Evolutionary conservation across 345 rosid species (phyloP).

Genomic region (Corchorus olitorius): DNA sequence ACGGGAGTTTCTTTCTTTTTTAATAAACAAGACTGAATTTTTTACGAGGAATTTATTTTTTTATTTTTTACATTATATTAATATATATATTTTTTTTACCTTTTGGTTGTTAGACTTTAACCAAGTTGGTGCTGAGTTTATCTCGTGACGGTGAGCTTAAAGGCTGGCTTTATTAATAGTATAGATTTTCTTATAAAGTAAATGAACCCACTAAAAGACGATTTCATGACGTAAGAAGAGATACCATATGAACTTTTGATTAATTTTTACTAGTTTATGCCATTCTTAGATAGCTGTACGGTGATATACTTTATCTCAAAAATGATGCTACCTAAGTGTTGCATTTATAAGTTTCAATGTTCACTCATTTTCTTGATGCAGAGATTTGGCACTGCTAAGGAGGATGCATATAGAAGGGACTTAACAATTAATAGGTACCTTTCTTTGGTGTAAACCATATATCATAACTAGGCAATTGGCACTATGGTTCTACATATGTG

Average conservation of each 20-base stretch:
- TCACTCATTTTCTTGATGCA: conserved; percentile 31
- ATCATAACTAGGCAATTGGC: background rate
- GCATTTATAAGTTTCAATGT: conserved; percentile 2
- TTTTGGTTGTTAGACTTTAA: too few relatives aligned
- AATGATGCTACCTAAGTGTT: background rate
- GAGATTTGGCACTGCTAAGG: conserved; percentile 94
- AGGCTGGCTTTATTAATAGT: too few relatives aligned
- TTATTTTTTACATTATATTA: too few relatives aligned
- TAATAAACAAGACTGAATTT: too few relatives aligned
- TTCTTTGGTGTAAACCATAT: background rate
- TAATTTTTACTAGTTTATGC: too few relatives aligned
- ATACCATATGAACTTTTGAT: too few relatives aligned
- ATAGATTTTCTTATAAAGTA: background rate
- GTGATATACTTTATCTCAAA: background rate
- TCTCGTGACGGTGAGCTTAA: too few relatives aligned
- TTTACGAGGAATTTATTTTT: too few relatives aligned
- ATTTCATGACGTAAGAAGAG: background rate
- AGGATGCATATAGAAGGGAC: conserved; percentile 94
- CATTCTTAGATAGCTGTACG: background rate
- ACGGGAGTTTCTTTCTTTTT: too few relatives aligned
- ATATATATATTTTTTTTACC: too few relatives aligned
- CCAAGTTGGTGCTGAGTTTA: too few relatives aligned
- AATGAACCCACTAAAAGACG: conserved; percentile 10
- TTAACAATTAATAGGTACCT: conserved; percentile 87
- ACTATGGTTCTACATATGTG: background rate